Base-by-base conservation (phyloP, 371 early-diverging fungal species). In the Mortierella sp. region DNA sequence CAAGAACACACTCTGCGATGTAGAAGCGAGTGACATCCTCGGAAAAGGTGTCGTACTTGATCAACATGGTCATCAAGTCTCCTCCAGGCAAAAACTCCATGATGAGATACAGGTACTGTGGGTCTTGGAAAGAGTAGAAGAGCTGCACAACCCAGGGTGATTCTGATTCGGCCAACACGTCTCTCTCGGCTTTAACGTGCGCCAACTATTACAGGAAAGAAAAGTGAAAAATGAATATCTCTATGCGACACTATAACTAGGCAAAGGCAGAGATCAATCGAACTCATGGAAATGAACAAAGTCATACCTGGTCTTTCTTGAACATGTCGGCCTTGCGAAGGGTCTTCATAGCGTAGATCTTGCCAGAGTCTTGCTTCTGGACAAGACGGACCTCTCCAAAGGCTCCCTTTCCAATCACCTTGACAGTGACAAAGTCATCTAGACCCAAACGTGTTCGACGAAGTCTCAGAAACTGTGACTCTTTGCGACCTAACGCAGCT, bases 371-470 rank as follows among this genome's bases (percentile, higher is more conserved):
- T 38, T 91, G 89, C 88, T 99, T 98, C 89, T 99, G 99, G 21
- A 98, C 99, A 42, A 99, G 88, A 58, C 99, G 94, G 48, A 99
- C 98, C 88, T 99, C 99, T 57, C 99, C 99, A 92, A 99, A 99
- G 7, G 99, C 99, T 65, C 99, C 99, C 79, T 97, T 97, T n/a
- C 99, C 99, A 88, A 99, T 99, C n/a, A 99, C 98, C 89, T 98
- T 96, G 76, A 99, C 94, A 24, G 99, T 99, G 58, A 91, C 89
- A 87, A 99, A 99, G 90, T 99, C 99, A 82, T 95, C 94, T 13
- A 98, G 92, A n/a, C 97, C 96, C 47, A 99, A 90, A 88, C 98
- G 94, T 44, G 96, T 97, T 73, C 99, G 92, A 72, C 98, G 93
- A 75, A 99, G 90, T 78, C 99, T 92, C 85, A 99, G 90, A 88